A percentile compares a stretch with the other conserved stretches of the same genome.
These are phyloP conservation scores for Eustoma russellianum DNA, from an alignment of 257 asterid genomes.

Conservation along the genomic window DNA sequence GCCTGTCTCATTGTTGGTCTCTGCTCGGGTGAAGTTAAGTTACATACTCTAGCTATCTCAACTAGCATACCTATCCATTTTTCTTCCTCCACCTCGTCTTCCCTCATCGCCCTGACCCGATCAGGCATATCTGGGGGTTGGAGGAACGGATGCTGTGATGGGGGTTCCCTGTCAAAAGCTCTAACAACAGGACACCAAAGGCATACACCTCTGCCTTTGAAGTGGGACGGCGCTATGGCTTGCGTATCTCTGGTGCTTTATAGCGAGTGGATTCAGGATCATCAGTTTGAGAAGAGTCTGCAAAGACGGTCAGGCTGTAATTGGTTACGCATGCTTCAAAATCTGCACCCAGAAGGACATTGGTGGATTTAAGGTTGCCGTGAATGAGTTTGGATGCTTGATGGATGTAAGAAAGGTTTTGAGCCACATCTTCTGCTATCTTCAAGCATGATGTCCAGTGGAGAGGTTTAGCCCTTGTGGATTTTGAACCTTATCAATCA, in stretches of 20 bases:
- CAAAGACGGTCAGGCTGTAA: slow-evolving; percentile 55
- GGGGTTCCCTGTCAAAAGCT: slow-evolving; percentile 82
- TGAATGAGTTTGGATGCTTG: slow-evolving; percentile 84
- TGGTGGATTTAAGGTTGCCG: slow-evolving; percentile 87
- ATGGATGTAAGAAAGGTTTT: slow-evolving; percentile 91
- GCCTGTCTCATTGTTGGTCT: slow-evolving; percentile 95
- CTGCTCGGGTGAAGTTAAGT: slow-evolving; percentile 80
- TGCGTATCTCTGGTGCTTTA: slow-evolving; percentile 73
- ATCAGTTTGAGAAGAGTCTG: slow-evolving; percentile 42
- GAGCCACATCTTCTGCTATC: slow-evolving; percentile 92
- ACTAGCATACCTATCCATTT: slow-evolving; percentile 69
- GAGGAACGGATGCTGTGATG: slow-evolving; percentile 79
- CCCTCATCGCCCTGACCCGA: slow-evolving; percentile 97
- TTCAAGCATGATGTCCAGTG: slow-evolving; percentile 98
- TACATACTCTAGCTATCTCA: slow-evolving; percentile 75
- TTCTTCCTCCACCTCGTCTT: slow-evolving; percentile 68
- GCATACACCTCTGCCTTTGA: slow-evolving; percentile 78
- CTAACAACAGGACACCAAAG: slow-evolving; percentile 68
- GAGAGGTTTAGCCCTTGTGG: slow-evolving; percentile 77
- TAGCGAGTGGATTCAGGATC: slow-evolving; percentile 54
- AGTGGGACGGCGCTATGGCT: slow-evolving; percentile 41
- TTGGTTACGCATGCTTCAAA: slow-evolving; percentile 88
- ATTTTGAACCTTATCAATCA: slow-evolving; percentile 36
- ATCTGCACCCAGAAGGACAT: slow-evolving; percentile 78
- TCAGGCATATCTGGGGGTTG: slow-evolving; percentile 73